Base-by-base conservation (phyloP, 768 basidiomycete genomes). In the Podaxis sp. region DNA sequence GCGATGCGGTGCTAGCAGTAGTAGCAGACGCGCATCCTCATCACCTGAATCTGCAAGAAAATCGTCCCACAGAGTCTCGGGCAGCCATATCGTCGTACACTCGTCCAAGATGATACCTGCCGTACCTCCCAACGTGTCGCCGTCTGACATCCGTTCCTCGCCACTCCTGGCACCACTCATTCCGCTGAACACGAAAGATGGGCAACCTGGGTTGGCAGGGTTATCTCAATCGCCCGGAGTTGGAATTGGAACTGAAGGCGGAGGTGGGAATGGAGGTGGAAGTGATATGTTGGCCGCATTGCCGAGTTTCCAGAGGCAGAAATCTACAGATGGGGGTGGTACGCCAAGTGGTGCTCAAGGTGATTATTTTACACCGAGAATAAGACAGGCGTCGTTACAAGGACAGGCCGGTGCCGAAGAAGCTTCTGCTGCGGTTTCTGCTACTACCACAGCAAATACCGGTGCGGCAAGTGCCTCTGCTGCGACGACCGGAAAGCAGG, bases 81-180 rank as follows among this genome's bases (percentile, higher is more conserved):
- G 64, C 53, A 62, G 73, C 66, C 47, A 65, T 41, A 53, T 67
- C 37, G 81, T 94, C 46, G 73, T 91, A 7, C 82, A 75, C 17
- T 82, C 93, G 0, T 77, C 88, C 0, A 85, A 81, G 37, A 87
- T 91, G 82, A 75, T 87, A 11, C 88, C 87, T 3, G 89, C 87
- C 2, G 71, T 87, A 4, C 68, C 84, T n/a, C 86, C 88, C 2
- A 68, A 75, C 9, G 73, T 80, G 11, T 70, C 79, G 4, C 70
- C 80, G 2, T 69, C 77, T 8, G 46, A 19, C 19, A 8, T 59
- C 41, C 76, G 80, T 53, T 69, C 82, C 3, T 85, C 85, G 1
- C 86, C 88, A 8, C 75, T 90, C 25, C 72, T 86, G 27, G 76
- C 86, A 1, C 84, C 89, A 0, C 75, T 86, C 72, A 88, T 90